phyloP scores from a whole-genome alignment of 2,329 filamentous ascomycete genomes.

The Colletotrichum tabaci region DNA sequence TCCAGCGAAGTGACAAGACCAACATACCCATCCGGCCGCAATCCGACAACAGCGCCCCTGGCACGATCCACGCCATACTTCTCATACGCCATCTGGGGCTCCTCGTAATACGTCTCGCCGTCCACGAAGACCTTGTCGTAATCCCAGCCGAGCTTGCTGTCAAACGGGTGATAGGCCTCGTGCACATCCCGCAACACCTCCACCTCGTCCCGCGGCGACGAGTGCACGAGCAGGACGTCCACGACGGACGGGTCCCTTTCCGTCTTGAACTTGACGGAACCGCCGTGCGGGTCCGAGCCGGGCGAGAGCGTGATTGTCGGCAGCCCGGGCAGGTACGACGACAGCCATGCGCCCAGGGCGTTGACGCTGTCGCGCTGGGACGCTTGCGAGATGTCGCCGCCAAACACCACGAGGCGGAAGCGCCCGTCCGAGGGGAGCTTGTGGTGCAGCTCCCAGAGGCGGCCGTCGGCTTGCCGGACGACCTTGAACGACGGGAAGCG shows the following conservation, averaged over 20 bases:
- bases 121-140: conserved; percentile 72
- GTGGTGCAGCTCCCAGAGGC: conserved; percentile 73
- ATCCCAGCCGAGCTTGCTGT: conserved; percentile 62
- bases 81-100: conserved; percentile 65
- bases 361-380: conserved; percentile 61
- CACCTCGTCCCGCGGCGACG: conserved; percentile 66
- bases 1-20: conserved; percentile 29
- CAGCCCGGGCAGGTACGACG: conserved; percentile 24
- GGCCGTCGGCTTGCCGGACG: conserved; percentile 68
- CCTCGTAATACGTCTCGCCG: conserved; percentile 67
- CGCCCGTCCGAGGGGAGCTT: conserved; percentile 70
- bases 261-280: conserved; percentile 37
- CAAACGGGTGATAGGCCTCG: conserved; percentile 46
- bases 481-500: conserved; percentile 73
- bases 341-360: conserved; percentile 62
- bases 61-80: conserved; percentile 69
- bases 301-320: conserved; percentile 35
- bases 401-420: conserved; percentile 74
- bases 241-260: conserved; percentile 52
- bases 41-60: conserved; percentile 29
- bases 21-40: conserved; percentile 38
- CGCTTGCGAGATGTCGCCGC: conserved; percentile 67
- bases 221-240: conserved; percentile 74
- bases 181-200: conserved; percentile 64
- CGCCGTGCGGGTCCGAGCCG: conserved; percentile 34